These are phyloP conservation scores for Backusella parvicylindrica DNA, from an alignment of 192 early-diverging fungal genomes.

Conservation along the genomic window DNA sequence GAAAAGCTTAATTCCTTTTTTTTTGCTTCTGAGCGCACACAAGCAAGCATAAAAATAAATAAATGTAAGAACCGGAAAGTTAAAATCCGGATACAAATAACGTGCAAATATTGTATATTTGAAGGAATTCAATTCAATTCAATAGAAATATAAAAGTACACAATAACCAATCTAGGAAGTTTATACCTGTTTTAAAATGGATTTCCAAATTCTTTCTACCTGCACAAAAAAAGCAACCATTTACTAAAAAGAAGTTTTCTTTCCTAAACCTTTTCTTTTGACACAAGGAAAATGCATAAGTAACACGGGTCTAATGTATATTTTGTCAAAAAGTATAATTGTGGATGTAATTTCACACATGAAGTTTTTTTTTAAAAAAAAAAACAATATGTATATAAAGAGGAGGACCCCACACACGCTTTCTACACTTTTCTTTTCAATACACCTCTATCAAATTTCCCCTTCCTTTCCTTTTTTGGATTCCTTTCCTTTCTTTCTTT, in stretches of 20 bases:
- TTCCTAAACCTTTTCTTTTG: slow-evolving; percentile 6
- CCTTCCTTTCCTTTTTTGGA: neutral
- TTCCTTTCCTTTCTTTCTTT: neutral
- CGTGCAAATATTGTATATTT: neutral
- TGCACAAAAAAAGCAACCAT: neutral
- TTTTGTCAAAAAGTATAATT: too few species aligned
- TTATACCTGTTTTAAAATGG: slow-evolving; percentile 2
- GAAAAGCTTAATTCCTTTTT: neutral
- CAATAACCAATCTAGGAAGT: slow-evolving; percentile 4
- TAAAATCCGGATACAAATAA: neutral
- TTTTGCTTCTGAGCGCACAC: neutral
- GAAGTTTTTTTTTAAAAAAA: neutral
- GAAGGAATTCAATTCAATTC: neutral
- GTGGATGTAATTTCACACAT: too few species aligned
- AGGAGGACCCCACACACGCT: neutral
- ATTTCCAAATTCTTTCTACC: neutral
- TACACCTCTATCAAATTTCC: neutral
- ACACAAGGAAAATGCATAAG: neutral
- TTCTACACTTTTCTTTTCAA: neutral
- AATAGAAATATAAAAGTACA: neutral
- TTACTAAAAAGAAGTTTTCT: neutral
- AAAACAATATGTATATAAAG: neutral
- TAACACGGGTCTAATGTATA: slow-evolving; percentile 1
- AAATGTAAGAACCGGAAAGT: neutral
- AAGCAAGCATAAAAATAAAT: too few species aligned